phyloP scores from a whole-genome alignment of 805 yeast species.

The Pichia sporocuriosa region DNA sequence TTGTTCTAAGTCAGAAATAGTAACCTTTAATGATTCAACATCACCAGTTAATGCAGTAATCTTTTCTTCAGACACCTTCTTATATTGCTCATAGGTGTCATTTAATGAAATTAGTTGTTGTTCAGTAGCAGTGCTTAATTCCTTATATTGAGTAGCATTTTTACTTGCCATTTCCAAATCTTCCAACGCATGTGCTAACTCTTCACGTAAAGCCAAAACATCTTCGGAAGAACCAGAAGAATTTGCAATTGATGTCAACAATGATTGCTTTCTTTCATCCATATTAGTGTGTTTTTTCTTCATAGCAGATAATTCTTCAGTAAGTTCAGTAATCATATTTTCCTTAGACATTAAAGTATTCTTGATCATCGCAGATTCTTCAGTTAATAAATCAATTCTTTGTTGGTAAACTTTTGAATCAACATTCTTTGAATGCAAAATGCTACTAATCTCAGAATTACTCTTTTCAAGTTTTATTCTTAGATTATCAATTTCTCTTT shows the following conservation, averaged over 20 bases:
- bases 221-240: slow-evolving; percentile 20
- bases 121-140: slow-evolving; percentile 62
- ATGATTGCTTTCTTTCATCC: slow-evolving; percentile 24
- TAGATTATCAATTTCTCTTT: slow-evolving; percentile 37
- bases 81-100: slow-evolving; percentile 44
- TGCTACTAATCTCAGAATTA: slow-evolving; percentile 44
- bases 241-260: slow-evolving; percentile 22
- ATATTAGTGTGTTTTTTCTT: slow-evolving; percentile 27
- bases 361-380: slow-evolving; percentile 36
- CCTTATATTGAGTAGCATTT: slow-evolving; percentile 54
- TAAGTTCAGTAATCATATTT: slow-evolving; percentile 33
- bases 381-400: slow-evolving; percentile 49
- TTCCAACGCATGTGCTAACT: slow-evolving; percentile 35
- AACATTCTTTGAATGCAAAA: slow-evolving; percentile 47
- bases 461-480: slow-evolving; percentile 43
- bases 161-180: slow-evolving; percentile 53
- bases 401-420: slow-evolving; percentile 52
- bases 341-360: slow-evolving; percentile 39
- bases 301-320: slow-evolving; percentile 31
- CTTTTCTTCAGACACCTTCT: slow-evolving; percentile 18
- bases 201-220: slow-evolving; percentile 24
- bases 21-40: slow-evolving; percentile 12
- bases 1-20: slow-evolving; percentile 9
- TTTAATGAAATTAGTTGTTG: slow-evolving; percentile 52
- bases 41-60: slow-evolving; percentile 11